Evolutionary conservation across 2,329 filamentous ascomycete genomes (phyloP), one percentile per base, ranked within the genome.

Genomic region (Fusarium miscanthi): DNA sequence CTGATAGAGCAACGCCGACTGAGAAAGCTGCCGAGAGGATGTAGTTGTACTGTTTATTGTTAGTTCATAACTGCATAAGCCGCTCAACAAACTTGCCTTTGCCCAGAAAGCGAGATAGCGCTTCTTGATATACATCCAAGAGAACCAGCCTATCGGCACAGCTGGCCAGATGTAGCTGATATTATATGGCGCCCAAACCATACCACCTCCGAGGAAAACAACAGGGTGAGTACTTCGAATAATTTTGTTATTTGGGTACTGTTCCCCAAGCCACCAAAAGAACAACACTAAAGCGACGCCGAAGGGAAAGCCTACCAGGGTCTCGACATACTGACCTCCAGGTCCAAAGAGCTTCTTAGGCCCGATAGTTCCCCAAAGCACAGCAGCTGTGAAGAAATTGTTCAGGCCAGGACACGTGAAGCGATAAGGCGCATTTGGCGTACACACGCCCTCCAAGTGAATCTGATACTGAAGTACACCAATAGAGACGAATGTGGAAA

Each of bases 21-120:
- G 81, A 84, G 59, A 86, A 83, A 2, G 84, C 81, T 1, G 85
- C 84, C 2, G 85, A 85, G 6, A 86, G 78, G 25, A 87, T 84
- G 63, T 85, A 87, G 75, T 86, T 82, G 74, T 82, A 82, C 81
- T 84, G 62, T 78, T 80, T 61, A 5, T 42, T 13, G 9, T 79
- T 54, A 78, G 74, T 25, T 7, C 21, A 40, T 11, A 8, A 25
- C 3, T 3, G 17, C 16, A 31, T 8, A 9, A 14, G 6, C n/a
- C 23, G 8, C 6, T 5, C 2, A 13, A 6, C 25, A 14, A 10
- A 67, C 74, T 38, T 70, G 77, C 80, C 76, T 87, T 87, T 63
- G 84, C 82, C 85, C 87, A 88, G 70, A 87, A 83, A 6, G 77
- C 82, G 31, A 86, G 80, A 72, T 83, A 85, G 16, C 85, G 80